Evolutionary conservation across 768 basidiomycete species (phyloP), one percentile per base, ranked within the genome.

Genomic region (Sporobolomyces phaffii): DNA sequence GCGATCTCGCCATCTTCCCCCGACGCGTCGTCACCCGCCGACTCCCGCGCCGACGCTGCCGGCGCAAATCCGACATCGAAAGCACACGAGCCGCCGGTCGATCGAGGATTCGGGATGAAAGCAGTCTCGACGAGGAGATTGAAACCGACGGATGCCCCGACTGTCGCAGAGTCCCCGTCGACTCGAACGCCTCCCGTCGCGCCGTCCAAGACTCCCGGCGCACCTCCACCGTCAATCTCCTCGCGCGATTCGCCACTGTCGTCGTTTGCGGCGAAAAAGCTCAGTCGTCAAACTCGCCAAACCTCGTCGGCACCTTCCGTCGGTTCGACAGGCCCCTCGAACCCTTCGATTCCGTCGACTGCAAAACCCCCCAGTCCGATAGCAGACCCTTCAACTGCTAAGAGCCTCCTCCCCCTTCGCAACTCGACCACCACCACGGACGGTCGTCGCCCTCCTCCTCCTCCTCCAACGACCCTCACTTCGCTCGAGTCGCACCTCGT

Each of bases 201-300:
- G 11, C 13, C 36, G 5, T 18, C 26, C 54, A 43, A 24, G 22
- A n/a, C 5, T 6, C 7, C 36, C 38, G 26, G 41, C 20, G 6
- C 52, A 54, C 22, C 54, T 8, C 22, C 56, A 10, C 1, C 58
- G 3, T 28, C 64, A n/a, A n/a, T n/a, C n/a, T n/a, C n/a, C n/a
- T n/a, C n/a, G n/a, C n/a, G n/a, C n/a, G n/a, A n/a, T n/a, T n/a
- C n/a, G n/a, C n/a, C n/a, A 5, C 5, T 48, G 6, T 18, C 26
- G 3, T 24, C 43, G 7, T 68, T 68, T 29, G 66, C 61, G 2
- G 56, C 66, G 0, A 63, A 58, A 20, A 68, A 68, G 43, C 20
- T 31, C 10, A 57, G 56, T 2, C 54, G 66, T 1, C 22, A 29
- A 20, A 56, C 56, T 17, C 49, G 49, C 2, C 43, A 59, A 24